Evolutionary conservation across 495 filamentous ascomycete genomes (phyloP), one percentile per base, ranked within the genome.

Genomic region (Tuber magnatum): DNA sequence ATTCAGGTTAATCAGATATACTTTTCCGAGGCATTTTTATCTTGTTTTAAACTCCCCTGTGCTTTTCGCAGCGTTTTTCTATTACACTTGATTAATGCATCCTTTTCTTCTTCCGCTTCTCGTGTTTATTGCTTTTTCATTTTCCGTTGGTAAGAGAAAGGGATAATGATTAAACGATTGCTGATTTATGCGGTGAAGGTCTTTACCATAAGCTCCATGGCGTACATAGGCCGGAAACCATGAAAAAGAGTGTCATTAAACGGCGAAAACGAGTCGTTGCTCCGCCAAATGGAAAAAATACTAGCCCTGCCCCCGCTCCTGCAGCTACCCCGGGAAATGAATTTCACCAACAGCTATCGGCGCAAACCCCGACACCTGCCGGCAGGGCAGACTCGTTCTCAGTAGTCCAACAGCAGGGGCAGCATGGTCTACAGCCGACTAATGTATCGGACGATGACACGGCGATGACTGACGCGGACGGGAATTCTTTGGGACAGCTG

Each of bases 181-280:
- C 76, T 72, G 72, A 79, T 79, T 73, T 78, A 35, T 65, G 73
- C 42, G 38, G 42, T 68, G 22, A 76, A 97, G 94, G 94, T 43
- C 85, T 98, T n/a, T 98, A 98, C 82, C 93, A 97, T 84, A 99
- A 98, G 83, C 89, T 99, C 1, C 95, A 99, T 82, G 94, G 94
- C 73, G 90, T 92, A 71, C 94, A 97, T 84, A 89, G 95, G 43
- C 95, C 95, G 10, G 92, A 93, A 20, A 92, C 92, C 0, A 98
- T 99, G 96, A 99, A 99, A 84, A 98, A 97, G 84, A 91, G 92
- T 0, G 90, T 95, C 72, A 99, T 99, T 83, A 98, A 98, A 84
- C 89, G 95, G 65, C 90, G 95, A 75, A 99, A 98, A 85, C 91
- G 95, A 32, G 94, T 99, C 24, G 93, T 99, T 65, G 94, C 95